Conservation (phyloP, 352 stramenopile species). For the Blastocystis sp. region DNA sequence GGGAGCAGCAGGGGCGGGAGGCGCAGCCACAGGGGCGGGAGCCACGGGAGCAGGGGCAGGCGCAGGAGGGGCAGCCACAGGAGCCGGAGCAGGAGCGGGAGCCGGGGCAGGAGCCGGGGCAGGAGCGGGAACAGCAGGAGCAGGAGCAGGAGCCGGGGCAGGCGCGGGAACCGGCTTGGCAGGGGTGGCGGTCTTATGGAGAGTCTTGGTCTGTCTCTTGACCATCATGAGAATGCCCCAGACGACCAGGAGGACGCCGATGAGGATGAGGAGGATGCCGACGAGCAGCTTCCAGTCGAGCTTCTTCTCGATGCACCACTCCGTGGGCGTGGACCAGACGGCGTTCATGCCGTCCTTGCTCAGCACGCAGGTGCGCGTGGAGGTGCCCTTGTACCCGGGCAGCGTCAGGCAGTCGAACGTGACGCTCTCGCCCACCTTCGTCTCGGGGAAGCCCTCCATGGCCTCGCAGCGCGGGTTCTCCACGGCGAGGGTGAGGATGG, state of each 20-base stretch:
- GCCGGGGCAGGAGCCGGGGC: too few species aligned
- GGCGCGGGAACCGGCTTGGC: neutral
- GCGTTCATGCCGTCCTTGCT: neutral
- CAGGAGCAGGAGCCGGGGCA: too few species aligned
- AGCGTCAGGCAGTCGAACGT: neutral
- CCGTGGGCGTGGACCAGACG: neutral
- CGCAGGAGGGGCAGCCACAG: too few species aligned
- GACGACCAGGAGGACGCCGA: too few species aligned
- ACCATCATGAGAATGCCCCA: too few species aligned
- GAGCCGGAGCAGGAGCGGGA: neutral
- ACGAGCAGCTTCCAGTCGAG: too few species aligned
- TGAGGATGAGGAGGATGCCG: too few species aligned
- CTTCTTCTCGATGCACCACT: neutral
- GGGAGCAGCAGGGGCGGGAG: neutral
- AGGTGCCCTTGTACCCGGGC: conserved; percentile 19
- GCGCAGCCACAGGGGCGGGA: neutral
- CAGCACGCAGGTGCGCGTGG: neutral
- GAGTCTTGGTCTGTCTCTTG: neutral
- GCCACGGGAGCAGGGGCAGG: too few species aligned
- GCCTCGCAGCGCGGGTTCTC: neutral
- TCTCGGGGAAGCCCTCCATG: conserved; percentile 39
- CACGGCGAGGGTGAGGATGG: neutral
- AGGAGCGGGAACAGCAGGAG: neutral
- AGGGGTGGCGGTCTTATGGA: too few species aligned
- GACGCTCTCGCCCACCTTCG: neutral